These are phyloP conservation scores for Mytilinidion resinicola DNA, from an alignment of 495 filamentous ascomycete species.

Conservation along the genomic window DNA sequence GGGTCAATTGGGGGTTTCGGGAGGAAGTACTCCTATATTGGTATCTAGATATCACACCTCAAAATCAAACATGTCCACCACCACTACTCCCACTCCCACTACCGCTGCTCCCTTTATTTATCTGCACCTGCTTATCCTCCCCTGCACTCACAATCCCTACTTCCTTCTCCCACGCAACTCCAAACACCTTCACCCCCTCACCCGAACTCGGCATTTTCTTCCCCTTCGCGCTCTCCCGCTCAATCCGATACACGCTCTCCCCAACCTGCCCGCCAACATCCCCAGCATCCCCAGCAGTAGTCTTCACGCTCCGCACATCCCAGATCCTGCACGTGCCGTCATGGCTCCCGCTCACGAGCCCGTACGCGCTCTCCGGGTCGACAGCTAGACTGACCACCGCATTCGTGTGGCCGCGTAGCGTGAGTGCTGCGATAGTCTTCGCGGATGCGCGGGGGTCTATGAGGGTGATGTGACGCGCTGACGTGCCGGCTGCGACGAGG, in stretches of 20 bases:
- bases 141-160: constrained; percentile 87
- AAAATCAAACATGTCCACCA: background rate
- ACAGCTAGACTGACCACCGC: constrained; percentile 64
- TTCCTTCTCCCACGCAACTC: constrained; percentile 74
- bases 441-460: constrained; percentile 79
- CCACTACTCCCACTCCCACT: background rate
- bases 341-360: constrained; percentile 74
- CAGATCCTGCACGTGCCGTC: constrained; percentile 88
- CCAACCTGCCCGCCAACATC: constrained; percentile 57
- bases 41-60: background rate
- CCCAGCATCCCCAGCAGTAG: constrained; percentile 34
- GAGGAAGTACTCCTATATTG: background rate
- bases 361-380: constrained; percentile 67
- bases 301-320: constrained; percentile 62
- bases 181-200: constrained; percentile 85
- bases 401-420: constrained; percentile 83
- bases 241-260: constrained; percentile 73
- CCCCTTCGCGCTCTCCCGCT: constrained; percentile 54
- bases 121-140: constrained; percentile 88
- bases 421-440: constrained; percentile 69
- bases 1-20: too few species aligned
- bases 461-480: constrained; percentile 79
- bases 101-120: constrained; percentile 53
- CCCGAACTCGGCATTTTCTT: constrained; percentile 50
- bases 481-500: constrained; percentile 77